Base-by-base conservation (phyloP, 192 early-diverging fungal species). In the Coemansia sp. region DNA sequence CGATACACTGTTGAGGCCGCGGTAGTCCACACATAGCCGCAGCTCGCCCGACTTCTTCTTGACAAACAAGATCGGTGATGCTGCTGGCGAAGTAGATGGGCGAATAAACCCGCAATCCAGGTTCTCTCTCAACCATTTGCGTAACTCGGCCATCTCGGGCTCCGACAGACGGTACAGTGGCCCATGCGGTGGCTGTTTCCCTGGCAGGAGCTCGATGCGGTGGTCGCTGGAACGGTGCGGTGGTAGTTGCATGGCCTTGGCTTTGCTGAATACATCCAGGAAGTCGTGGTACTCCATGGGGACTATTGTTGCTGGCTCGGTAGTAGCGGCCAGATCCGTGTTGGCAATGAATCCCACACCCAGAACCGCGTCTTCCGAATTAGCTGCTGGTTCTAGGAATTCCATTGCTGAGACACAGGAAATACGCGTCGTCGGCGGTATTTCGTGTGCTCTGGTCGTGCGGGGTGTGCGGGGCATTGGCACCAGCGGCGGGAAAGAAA, bases 21-120 rank as follows among this genome's bases (percentile, higher is more conserved):
- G n/a, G 28, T 84, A 84, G 33, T 84, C 78, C 0, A 82, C 32
- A 28, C 79, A 81, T 23, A 79, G 37, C 0, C 70, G 40, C 14
- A 81, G 6, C 4, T 46, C 33, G 6, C 78, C 78, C 36, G 75
- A 63, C 27, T 80, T 80, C 31, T 80, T 78, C 10, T 53, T 38
- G 3, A 75, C 70, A 54, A 80, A 80, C 31, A 80, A 5, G 0
- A 77, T 56, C 2, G 70, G 78, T 0, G 56, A 45, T 0, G 56
- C 68, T 47, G 40, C 67, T 0, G 72, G 73, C 0, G 65, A 54
- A 0, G n/a, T 26, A 0, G 56, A 57, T 3, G 23, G 45, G 4
- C 38, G n/a, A 10, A 67, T 67, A 14, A 41, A 67, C 4, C 56
- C 49, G 12, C 23, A 14, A 0, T 54, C 44, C 8, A 44, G 29